A percentile compares a stretch with the other conserved stretches of the same genome.
phyloP scores from a whole-genome alignment of 2,329 filamentous ascomycete species.

The Hypoxylon sp. region DNA sequence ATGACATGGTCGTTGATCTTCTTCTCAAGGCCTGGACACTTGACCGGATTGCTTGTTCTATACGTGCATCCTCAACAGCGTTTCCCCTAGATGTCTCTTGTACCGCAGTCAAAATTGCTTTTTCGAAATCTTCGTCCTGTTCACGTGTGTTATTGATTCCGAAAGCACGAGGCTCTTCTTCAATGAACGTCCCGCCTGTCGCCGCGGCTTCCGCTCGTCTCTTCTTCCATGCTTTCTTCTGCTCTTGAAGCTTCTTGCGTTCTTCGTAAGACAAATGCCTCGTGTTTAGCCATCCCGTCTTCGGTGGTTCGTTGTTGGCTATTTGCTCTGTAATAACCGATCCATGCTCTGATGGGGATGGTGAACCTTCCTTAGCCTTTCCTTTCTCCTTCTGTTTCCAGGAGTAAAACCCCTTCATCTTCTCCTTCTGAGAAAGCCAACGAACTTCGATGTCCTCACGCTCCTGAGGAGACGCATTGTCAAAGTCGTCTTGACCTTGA shows the following conservation, averaged over 20 bases:
- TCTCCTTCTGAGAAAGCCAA: conserved; percentile 73
- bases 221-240: conserved; percentile 62
- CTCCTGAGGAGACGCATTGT: conserved; percentile 69
- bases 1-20: conserved; percentile 47
- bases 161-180: conserved; percentile 43
- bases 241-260: conserved; percentile 64
- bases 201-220: conserved; percentile 50
- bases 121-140: conserved; percentile 76
- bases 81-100: conserved; percentile 79
- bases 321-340: conserved; percentile 38
- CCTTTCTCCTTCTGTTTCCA: conserved; percentile 64
- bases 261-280: conserved; percentile 66
- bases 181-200: conserved; percentile 40
- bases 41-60: conserved; percentile 81
- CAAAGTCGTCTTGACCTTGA: conserved; percentile 79
- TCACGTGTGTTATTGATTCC: conserved; percentile 34
- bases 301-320: conserved; percentile 51
- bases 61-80: conserved; percentile 75
- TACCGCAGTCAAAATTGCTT: conserved; percentile 79
- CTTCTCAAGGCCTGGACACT: conserved; percentile 72
- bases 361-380: conserved; percentile 54
- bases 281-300: conserved; percentile 65
- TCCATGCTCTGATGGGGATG: conserved; percentile 41
- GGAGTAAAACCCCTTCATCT: conserved; percentile 73
- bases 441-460: conserved; percentile 73